Evolutionary conservation across 2,329 filamentous ascomycete species (phyloP), one percentile per base, ranked within the genome.

Genomic region (Aspergillus sp.): DNA sequence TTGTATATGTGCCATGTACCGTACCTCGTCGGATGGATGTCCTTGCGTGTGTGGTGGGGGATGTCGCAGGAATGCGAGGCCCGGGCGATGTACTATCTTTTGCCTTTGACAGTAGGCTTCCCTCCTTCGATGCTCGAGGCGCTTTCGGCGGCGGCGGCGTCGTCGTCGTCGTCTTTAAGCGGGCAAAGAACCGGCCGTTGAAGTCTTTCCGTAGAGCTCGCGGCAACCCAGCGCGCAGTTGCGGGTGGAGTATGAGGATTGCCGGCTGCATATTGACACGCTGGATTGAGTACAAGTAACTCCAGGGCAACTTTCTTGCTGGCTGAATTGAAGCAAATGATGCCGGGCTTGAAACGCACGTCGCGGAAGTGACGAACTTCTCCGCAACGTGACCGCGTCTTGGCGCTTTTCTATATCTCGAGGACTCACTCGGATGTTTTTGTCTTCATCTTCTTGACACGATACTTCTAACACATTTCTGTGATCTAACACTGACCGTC

Each of bases 21-120:
- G 29, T 60, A 67, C 65, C 63, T 61, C 51, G 55, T 47, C 61
- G 53, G 6, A 59, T 44, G 6, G 51, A 52, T 32, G 55, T 56
- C 36, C 61, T 67, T 43, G 56, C 50, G 38, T 59, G 47, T 41
- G 43, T 12, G 26, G 59, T 19, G 1, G 55, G 43, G 4, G 57
- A 50, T 39, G 26, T 8, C 29, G 49, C 46, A 12, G 59, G 42
- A 19, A 50, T 48, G 5, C 53, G 44, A 4, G 54, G 43, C 9
- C 50, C 45, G n/a, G 47, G 42, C 6, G 48, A 40, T 28, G 43
- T 52, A 19, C 43, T 39, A 33, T 54, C 54, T 47, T 60, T 63
- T 4, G 52, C 33, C 42, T 57, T 59, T 4, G 54, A 41, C 3
- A 51, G 12, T 36, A 52, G 43, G 7, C 45, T 33, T 6, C 55